Evolutionary conservation across 805 yeast genomes (phyloP), one percentile per base, ranked within the genome.

Genomic region (Maudiozyma saulgeensis): DNA sequence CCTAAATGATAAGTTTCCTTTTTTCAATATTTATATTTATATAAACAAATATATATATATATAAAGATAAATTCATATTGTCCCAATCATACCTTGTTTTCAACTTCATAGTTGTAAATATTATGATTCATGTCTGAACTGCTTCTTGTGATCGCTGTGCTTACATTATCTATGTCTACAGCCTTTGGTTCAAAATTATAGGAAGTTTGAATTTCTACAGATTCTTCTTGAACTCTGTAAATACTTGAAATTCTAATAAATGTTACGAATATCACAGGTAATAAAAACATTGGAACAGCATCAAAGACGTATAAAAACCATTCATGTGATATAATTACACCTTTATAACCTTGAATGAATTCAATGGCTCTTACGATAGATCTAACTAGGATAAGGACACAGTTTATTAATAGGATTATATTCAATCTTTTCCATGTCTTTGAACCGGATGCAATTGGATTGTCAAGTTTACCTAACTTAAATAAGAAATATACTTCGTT

Each of bases 331-430:
- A 48, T 50, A 16, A 67, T 56, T 41, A 19, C 55, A 1, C 71
- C 71, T 26, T 53, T 50, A 28, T 41, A 51, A 9, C 70, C 70
- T 49, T 67, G 57, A 13, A 56, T 42, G 51, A 53, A 66, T 46
- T 67, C 70, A n/a, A 65, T 53, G 2, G 60, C 55, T 53, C 70
- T 59, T 31, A 59, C 60, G 18, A 68, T 55, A 8, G 67, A 66
- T 53, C 71, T 61, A 15, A 64, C 46, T 35, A 67, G 45, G 40
- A 67, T 61, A 19, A 62, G 47, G 15, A 56, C 26, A 41, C 61
- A 56, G 15, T 49, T 39, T 1, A 50, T 25, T 2, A 57, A 34
- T 11, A 61, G 42, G n/a, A 41, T 32, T 12, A 50, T 18, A 41
- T 58, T 59, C 6, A 59, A 43, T n/a, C 19, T 31, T 41, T 44